Evolutionary conservation across 1,284 basidiomycete species (phyloP), one percentile per base, ranked within the genome.

Genomic region (Ceratobasidium papillatum): DNA sequence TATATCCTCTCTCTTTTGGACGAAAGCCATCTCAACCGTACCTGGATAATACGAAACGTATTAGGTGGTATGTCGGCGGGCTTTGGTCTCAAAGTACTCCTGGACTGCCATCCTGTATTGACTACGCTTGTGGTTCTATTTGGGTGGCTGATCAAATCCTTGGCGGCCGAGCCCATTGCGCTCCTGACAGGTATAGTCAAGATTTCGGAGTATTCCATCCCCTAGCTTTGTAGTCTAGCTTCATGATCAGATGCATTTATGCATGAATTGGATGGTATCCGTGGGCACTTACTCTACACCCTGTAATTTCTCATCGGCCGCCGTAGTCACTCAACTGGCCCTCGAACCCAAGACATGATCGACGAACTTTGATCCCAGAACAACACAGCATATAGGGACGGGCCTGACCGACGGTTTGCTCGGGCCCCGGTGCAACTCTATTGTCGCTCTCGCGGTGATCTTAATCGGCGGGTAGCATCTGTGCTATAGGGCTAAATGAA

Each of bases 41-140:
- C 93, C 78, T 96, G 94, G 94, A 85, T 94, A 1, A 90, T 95
- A 5, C 87, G 94, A 25, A 93, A 94, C 77, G 84, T 95, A 4
- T 84, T 96, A 0, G 94, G 94, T 22, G 94, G 94, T 0, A 92
- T 96, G 90, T 90, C 92, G 19, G 87, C 89, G 5, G 90, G 90
- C 0, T 91, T 91, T 78, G 90, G 90, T 1, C 81, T 91, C 75
- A 84, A 90, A 80, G 93, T 94, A 9, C 90, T 93, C 17, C 82
- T 94, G 41, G 91, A 93, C 77, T 88, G 89, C 51, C 88, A 90
- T 78, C 94, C 94, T 0, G 66, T 89, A 56, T 89, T 93, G 80
- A 95, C 94, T 0, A 94, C 91, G 1, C 77, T 89, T 17, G 89
- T 95, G 49, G 91, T 97, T 51, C 81, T 95, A 0, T 83, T 85